Evolutionary conservation across 768 basidiomycete species (phyloP), one percentile per base, ranked within the genome.

Genomic region (Tephrocybe sp.): DNA sequence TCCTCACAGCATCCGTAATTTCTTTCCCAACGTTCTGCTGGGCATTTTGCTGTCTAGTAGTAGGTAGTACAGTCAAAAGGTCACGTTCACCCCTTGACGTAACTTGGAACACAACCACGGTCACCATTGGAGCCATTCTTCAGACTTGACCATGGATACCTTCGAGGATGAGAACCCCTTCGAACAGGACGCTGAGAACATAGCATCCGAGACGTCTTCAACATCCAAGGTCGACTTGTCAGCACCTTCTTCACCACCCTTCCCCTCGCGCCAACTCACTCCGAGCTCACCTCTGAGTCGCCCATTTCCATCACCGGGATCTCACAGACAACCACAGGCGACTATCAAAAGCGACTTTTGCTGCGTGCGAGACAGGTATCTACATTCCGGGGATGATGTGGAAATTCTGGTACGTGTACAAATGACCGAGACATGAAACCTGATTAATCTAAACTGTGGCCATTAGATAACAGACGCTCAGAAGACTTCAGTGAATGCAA

Each of bases 401-500:
- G 90, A 91, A 69, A 87, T 93, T 58, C 62, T 80, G 71, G 91
- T 91, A 52, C 46, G 84, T 72, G n/a, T 5, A 30, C n/a, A 21
- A 29, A 42, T 18, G 16, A 16, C 40, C 22, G 31, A n/a, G 34
- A 33, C 25, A 38, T 37, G 3, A 11, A 34, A 3, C 29, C 25
- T 29, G 22, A 39, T 44, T 29, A 38, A 49, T 52, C 23, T 22
- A 31, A 39, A 24, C n/a, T 15, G 16, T 29, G 29, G 19, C 31
- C 38, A 43, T 25, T 47, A 97, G 94, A 97, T 99, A 56, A 80
- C 84, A 27, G 95, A 98, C 62, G 95, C 97, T 12, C 84, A 89
- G 69, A 99, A 99, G 82, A 98, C 94, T 21, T 82, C 87, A 11
- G 77, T 90, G 47, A 89, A 91, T 59, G 80, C 93, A n/a, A 82